Conservation (phyloP, 2,329 filamentous ascomycete genomes). For the Colletotrichum euphorbiae region DNA sequence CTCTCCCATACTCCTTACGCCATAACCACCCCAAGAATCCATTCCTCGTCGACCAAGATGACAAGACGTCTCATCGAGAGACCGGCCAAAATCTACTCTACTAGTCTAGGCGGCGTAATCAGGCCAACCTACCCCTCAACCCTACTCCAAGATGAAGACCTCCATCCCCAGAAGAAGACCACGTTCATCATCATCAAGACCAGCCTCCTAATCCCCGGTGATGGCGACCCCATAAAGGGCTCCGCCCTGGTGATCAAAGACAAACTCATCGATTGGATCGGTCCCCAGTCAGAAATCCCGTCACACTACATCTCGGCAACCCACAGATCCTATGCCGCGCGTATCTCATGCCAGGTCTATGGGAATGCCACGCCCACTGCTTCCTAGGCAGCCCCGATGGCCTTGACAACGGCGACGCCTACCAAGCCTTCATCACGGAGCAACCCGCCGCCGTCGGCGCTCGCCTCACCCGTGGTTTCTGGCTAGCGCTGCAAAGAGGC, state of each 20-base stretch:
- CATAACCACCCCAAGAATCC: too few relatives aligned
- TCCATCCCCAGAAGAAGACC: conserved; percentile 43
- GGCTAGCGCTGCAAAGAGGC: conserved; percentile 56
- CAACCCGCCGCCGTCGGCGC: conserved; percentile 52
- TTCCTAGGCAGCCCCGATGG: conserved; percentile 47
- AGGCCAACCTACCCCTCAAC: conserved; percentile 18
- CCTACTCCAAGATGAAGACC: not conserved
- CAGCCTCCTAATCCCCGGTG: conserved; percentile 60
- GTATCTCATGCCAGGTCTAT: conserved; percentile 63
- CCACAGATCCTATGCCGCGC: conserved; percentile 50
- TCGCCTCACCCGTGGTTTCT: conserved; percentile 53
- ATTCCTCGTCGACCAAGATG: not conserved
- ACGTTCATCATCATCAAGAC: conserved; percentile 44
- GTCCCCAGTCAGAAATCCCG: conserved; percentile 46
- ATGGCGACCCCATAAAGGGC: conserved; percentile 54
- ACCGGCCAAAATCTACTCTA: conserved; percentile 44
- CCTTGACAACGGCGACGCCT: conserved; percentile 39
- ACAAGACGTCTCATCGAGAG: conserved; percentile 23
- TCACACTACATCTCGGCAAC: conserved; percentile 45
- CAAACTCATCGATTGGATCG: conserved; percentile 55
- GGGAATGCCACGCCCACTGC: conserved; percentile 65
- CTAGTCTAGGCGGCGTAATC: conserved; percentile 46
- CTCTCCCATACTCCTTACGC: too few relatives aligned
- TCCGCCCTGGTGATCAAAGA: conserved; percentile 54
- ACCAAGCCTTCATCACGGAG: conserved; percentile 42